Conservation (phyloP, 2,329 filamentous ascomycete genomes). For the Pyrenochaeta sp. region DNA sequence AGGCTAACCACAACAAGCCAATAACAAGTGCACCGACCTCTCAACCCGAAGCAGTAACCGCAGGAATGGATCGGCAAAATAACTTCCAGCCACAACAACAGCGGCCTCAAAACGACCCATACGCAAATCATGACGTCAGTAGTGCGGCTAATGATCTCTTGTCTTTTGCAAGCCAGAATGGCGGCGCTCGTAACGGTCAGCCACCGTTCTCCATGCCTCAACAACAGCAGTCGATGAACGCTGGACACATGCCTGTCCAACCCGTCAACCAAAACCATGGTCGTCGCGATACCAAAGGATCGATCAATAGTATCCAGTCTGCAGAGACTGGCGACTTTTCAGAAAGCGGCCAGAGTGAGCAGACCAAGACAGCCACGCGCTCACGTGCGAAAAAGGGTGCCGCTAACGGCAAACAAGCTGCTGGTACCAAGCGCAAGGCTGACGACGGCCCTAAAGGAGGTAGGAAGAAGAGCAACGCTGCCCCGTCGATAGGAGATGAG, state of each 20-base stretch:
- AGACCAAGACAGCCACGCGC: constrained; percentile 65
- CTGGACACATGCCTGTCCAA: constrained; percentile 58
- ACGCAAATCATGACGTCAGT: constrained; percentile 87
- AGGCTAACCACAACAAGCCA: constrained; percentile 52
- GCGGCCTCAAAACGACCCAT: constrained; percentile 66
- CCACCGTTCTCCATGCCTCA: constrained; percentile 59
- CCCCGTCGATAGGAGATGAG: constrained; percentile 60
- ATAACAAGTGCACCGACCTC: constrained; percentile 54
- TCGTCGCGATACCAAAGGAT: constrained; percentile 58
- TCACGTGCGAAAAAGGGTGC: constrained; percentile 48
- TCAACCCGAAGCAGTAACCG: constrained; percentile 52
- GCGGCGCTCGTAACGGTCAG: constrained; percentile 62
- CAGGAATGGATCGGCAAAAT: constrained; percentile 64
- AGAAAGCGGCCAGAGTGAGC: constrained; percentile 72
- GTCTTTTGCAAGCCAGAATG: constrained; percentile 78
- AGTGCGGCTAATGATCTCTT: constrained; percentile 95
- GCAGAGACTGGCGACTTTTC: constrained; percentile 70
- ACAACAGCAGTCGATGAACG: constrained; percentile 49
- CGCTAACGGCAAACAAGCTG: constrained; percentile 46
- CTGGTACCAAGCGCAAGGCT: constrained; percentile 73
- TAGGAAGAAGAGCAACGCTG: constrained; percentile 70
- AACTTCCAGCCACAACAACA: constrained; percentile 54
- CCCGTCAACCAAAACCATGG: constrained; percentile 60
- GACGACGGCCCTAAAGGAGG: constrained; percentile 75
- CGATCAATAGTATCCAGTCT: constrained; percentile 66